Percentiles rank a stretch among this genome's conserved stretches.
Conservation (phyloP, 2,329 filamentous ascomycete species). For the Aspergillus sp. region DNA sequence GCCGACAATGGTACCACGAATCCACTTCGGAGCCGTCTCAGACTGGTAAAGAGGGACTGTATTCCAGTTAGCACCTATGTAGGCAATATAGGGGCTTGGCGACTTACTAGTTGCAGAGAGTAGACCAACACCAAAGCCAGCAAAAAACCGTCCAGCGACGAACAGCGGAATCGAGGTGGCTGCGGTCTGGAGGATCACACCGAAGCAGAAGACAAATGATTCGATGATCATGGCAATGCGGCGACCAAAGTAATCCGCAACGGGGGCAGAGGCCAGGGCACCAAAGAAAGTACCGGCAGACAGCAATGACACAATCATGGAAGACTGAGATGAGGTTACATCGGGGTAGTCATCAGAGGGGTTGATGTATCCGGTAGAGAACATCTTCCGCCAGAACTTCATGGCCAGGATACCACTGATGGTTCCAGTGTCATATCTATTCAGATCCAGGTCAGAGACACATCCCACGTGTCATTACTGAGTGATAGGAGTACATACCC, state of each 20-base stretch:
- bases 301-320: conserved; percentile 70
- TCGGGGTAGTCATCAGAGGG: conserved; percentile 44
- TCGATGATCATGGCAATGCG: conserved; percentile 46
- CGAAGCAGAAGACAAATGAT: conserved; percentile 36
- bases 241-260: conserved; percentile 44
- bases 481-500: conserved; percentile 48
- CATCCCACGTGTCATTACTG: too few species aligned
- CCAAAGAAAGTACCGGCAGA: conserved; percentile 75
- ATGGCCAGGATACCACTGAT: conserved; percentile 56
- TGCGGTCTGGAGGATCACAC: conserved; percentile 37
- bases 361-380: conserved; percentile 39
- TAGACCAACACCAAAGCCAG: conserved; percentile 67
- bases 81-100: background rate
- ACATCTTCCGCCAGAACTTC: conserved; percentile 43
- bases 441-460: background rate
- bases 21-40: conserved; percentile 70
- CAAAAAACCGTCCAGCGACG: conserved; percentile 54
- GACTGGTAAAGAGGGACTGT: conserved; percentile 69
- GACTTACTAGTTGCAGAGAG: conserved; percentile 72
- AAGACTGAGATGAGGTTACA: conserved; percentile 56
- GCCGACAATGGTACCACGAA: conserved; percentile 73
- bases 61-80: conserved; percentile 8
- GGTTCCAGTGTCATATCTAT: conserved; percentile 55
- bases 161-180: conserved; percentile 35
- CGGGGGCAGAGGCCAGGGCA: conserved; percentile 67